These are phyloP conservation scores for Talaromyces sp. DNA, from an alignment of 2,329 filamentous ascomycete species.

Conservation along the genomic window DNA sequence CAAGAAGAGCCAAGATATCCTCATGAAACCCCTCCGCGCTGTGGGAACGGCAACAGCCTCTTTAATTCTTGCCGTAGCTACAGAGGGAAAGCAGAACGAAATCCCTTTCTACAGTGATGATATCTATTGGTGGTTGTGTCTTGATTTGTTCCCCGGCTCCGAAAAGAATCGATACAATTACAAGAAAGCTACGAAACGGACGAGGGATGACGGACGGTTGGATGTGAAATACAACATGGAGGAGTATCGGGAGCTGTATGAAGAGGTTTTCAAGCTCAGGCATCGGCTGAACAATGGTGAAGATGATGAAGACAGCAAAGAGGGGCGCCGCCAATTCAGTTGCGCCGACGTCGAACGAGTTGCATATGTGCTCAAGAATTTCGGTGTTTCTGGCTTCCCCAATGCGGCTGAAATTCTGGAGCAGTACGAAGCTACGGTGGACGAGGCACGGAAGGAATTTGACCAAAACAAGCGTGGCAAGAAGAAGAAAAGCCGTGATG, in stretches of 20 bases:
- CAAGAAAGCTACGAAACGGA: constrained; percentile 22
- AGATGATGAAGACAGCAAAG: constrained; percentile 5
- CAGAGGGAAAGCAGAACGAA: constrained; percentile 21
- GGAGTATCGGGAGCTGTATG: constrained; percentile 40
- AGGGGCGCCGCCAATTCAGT: constrained; percentile 25
- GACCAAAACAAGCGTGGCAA: constrained; percentile 11
- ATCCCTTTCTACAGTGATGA: constrained; percentile 48
- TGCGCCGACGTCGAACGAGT: constrained; percentile 38
- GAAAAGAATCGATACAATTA: constrained; percentile 21
- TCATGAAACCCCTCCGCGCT: constrained; percentile 40
- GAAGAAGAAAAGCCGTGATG: constrained; percentile 11
- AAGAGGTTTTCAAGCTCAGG: constrained; percentile 27
- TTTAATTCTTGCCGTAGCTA: constrained; percentile 39
- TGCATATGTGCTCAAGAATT: constrained; percentile 39
- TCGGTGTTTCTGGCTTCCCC: constrained; percentile 30
- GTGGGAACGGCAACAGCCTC: constrained; percentile 46
- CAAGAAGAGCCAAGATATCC: constrained; percentile 31
- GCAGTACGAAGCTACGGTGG: constrained; percentile 1
- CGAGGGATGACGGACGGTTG: constrained; percentile 24
- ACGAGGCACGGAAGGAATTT: constrained; percentile 13
- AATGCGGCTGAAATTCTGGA: constrained; percentile 17
- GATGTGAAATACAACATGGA: constrained; percentile 43
- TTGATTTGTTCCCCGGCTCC: constrained; percentile 26
- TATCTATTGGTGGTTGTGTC: constrained; percentile 39
- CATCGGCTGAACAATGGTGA: constrained; percentile 26